Base-by-base conservation (phyloP, 208 protist species). In the Leishmania mexicana region DNA sequence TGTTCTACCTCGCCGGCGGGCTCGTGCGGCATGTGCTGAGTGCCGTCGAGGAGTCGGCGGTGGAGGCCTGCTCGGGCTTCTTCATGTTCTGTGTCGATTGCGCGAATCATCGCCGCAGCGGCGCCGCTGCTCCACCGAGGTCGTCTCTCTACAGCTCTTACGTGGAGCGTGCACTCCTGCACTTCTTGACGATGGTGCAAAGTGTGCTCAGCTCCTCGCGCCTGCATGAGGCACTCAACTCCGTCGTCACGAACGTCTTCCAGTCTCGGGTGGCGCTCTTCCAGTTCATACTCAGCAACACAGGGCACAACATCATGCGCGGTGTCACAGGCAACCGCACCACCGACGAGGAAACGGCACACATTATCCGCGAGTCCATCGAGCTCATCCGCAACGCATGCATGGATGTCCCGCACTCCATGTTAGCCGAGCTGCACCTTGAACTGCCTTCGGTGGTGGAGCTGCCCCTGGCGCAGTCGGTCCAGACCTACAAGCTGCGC, bases 261-360 rank as follows among this genome's bases (percentile, higher is more conserved):
- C 85, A 92, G 85, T 89, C 82, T 13, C 85, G 81, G 6, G 76
- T 78, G n/a, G 76, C 85, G 71, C 89, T 97, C 15, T 96, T 97
- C 77, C 93, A 96, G 73, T 97, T 97, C 77, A 87, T 95, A n/a
- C 78, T 97, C 40, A 94, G 79, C 81, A 92, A 91, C 83, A 93
- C 83, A 2, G 93, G 93, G 42, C 86, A 93, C 84, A 97, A 97
- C 88, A 88, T 97, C 24, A 67, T 95, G 75, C 93, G 92, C 68
- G 76, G 77, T 31, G 76, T 87, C 42, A 72, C 74, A 31, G 81
- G 81, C 42, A 82, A 79, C 83, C 70, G 80, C 81, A 87, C 76
- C 67, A 78, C 82, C 45, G 88, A 94, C 83, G 88, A 90, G 60
- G 86, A 92, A n/a, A 84, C 87, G 67, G 90, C 85, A 31, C 82